A percentile compares a stretch with the other conserved stretches of the same genome.
These are phyloP conservation scores for Phlyctochytrium planicorne DNA, from an alignment of 192 early-diverging fungal species.

Conservation along the genomic window DNA sequence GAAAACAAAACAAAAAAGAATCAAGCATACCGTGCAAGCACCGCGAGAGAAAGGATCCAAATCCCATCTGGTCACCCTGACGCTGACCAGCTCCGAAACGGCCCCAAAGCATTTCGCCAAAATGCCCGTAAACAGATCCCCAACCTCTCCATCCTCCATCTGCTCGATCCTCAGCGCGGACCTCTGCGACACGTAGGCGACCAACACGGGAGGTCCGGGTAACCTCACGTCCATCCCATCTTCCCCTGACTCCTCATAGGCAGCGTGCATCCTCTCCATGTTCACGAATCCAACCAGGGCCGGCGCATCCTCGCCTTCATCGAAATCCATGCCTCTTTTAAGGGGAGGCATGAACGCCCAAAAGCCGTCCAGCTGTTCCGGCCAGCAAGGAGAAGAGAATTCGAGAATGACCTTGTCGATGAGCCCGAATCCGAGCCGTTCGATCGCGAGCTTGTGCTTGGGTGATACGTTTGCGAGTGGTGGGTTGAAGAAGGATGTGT, in stretches of 20 bases:
- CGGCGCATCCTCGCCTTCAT: constrained; percentile 15
- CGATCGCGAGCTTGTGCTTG: constrained; percentile 29
- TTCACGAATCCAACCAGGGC: constrained; percentile 18
- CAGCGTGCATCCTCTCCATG: constrained; percentile 12
- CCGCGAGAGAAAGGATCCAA: constrained; percentile 43
- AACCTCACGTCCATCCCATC: not conserved
- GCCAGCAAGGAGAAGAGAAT: constrained; percentile 15
- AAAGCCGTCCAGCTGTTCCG: constrained; percentile 12
- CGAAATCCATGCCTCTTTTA: constrained; percentile 19
- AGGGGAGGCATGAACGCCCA: constrained; percentile 16
- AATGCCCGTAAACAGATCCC: constrained; percentile 8
- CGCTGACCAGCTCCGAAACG: constrained; percentile 26
- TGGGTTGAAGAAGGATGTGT: constrained; percentile 31
- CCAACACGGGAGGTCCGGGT: constrained; percentile 11
- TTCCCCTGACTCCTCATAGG: not conserved
- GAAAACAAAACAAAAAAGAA: not conserved
- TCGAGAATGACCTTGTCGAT: constrained; percentile 43
- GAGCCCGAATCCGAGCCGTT: constrained; percentile 35
- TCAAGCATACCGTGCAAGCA: constrained; percentile 16
- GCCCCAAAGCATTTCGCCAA: constrained; percentile 9
- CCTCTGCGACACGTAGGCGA: constrained; percentile 15
- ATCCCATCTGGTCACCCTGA: constrained; percentile 39
- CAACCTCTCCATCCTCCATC: constrained; percentile 16
- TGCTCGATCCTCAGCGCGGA: constrained; percentile 13
- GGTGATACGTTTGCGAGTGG: no score